Evolutionary conservation across 495 filamentous ascomycete species (phyloP).

Genomic region (Talaromyces liani): DNA sequence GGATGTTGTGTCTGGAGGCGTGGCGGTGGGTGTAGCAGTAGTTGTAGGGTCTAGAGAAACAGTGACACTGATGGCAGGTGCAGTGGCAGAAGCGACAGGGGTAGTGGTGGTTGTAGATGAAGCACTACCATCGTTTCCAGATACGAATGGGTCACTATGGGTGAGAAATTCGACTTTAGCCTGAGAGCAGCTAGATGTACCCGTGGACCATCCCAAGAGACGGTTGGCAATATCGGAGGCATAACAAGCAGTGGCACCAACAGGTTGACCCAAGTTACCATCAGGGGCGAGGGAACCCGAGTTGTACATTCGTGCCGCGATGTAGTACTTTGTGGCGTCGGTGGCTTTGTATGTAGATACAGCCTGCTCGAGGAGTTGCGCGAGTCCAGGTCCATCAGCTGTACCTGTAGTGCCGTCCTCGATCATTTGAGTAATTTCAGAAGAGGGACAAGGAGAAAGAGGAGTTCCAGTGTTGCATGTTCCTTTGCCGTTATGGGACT

Average conservation of each 20-base stretch:
- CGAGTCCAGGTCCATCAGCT: constrained; percentile 34
- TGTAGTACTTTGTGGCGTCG: constrained; percentile 36
- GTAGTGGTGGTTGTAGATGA: neutral
- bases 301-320: constrained; percentile 49
- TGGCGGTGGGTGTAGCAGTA: neutral
- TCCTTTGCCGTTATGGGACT: constrained; percentile 39
- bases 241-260: constrained; percentile 49
- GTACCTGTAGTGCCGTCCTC: constrained; percentile 37
- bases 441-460: constrained; percentile 37
- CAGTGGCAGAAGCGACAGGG: neutral
- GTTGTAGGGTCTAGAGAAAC: neutral
- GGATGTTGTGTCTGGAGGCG: neutral
- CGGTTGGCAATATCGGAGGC: constrained; percentile 51
- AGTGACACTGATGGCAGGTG: neutral
- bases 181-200: constrained; percentile 15
- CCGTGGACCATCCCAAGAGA: constrained; percentile 40
- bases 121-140: neutral
- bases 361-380: constrained; percentile 23
- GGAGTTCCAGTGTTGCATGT: constrained; percentile 34
- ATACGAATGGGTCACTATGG: neutral
- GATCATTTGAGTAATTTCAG: constrained; percentile 42
- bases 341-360: neutral
- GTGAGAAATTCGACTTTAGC: neutral
- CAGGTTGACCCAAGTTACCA: constrained; percentile 39
- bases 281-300: constrained; percentile 39